A percentile compares a stretch with the other conserved stretches of the same genome.
Evolutionary conservation across 768 basidiomycete species (phyloP).

Genomic region (Obba rivulosa): DNA sequence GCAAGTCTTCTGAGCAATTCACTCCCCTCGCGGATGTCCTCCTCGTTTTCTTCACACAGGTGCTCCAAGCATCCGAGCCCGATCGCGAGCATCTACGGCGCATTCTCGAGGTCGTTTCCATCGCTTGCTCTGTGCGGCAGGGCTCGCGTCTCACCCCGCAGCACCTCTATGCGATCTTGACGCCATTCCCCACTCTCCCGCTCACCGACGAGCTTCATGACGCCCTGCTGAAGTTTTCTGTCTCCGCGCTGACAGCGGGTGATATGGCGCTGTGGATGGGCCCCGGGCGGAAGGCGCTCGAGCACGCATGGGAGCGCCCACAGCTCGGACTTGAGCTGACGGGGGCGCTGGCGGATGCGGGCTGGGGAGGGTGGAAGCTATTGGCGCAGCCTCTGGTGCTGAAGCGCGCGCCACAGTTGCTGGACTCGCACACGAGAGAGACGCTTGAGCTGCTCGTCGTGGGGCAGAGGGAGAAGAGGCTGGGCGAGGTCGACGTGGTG

Average conservation of each 20-base stretch:
- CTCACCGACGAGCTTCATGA: slow-evolving; percentile 22
- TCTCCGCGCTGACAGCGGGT: slow-evolving; percentile 34
- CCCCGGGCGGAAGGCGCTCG: slow-evolving; percentile 50
- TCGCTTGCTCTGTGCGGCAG: slow-evolving; percentile 59
- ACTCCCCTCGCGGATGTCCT: slow-evolving; percentile 49
- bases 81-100: slow-evolving; percentile 40
- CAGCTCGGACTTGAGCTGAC: slow-evolving; percentile 50
- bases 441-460: slow-evolving; percentile 47
- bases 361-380: slow-evolving; percentile 77
- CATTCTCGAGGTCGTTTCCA: slow-evolving; percentile 49
- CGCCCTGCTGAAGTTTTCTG: slow-evolving; percentile 28
- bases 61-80: slow-evolving; percentile 9
- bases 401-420: slow-evolving; percentile 41
- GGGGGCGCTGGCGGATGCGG: slow-evolving; percentile 55
- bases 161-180: slow-evolving; percentile 32
- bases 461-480: slow-evolving; percentile 41
- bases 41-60: slow-evolving; percentile 31
- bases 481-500: slow-evolving; percentile 53
- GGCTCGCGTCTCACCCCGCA: slow-evolving; percentile 50
- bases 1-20: slow-evolving; percentile 65
- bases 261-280: slow-evolving; percentile 37
- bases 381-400: slow-evolving; percentile 57
- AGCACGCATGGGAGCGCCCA: slow-evolving; percentile 36
- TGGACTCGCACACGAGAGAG: slow-evolving; percentile 37
- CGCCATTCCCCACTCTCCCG: slow-evolving; percentile 24